Conservation (phyloP, 2,329 filamentous ascomycete species). For the Colletotrichum falcatum region DNA sequence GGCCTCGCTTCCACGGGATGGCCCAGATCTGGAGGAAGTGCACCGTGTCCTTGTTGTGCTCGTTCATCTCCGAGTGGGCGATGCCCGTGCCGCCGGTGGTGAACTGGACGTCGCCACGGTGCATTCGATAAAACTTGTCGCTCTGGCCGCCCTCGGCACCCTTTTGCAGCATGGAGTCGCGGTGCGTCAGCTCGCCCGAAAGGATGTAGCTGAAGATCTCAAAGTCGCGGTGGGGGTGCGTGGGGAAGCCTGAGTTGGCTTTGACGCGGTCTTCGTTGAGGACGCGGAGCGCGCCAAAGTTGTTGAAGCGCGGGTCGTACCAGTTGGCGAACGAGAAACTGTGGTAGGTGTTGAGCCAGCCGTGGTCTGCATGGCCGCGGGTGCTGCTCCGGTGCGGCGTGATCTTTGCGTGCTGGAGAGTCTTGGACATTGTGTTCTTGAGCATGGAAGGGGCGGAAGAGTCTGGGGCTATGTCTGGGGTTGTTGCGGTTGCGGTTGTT, state of each 20-base stretch:
- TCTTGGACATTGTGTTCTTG: conserved; percentile 70
- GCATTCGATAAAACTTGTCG: conserved; percentile 77
- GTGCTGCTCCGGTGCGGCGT: conserved; percentile 77
- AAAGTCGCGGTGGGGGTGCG: conserved; percentile 86
- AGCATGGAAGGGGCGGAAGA: conserved; percentile 45
- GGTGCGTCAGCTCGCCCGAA: conserved; percentile 87
- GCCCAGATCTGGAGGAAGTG: conserved; percentile 95
- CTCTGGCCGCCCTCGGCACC: conserved; percentile 68
- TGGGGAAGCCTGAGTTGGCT: conserved; percentile 81
- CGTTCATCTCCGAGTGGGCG: conserved; percentile 85
- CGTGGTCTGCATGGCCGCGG: conserved; percentile 83
- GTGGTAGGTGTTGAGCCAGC: conserved; percentile 90
- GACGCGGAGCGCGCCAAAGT: conserved; percentile 83
- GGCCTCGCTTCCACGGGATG: conserved; percentile 78
- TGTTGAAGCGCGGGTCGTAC: conserved; percentile 74
- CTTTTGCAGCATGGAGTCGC: conserved; percentile 85
- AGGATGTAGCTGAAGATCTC: conserved; percentile 93
- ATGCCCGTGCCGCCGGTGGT: conserved; percentile 87
- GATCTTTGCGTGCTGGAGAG: conserved; percentile 77
- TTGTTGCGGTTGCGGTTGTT: conserved; percentile 32
- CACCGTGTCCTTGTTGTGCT: conserved; percentile 76
- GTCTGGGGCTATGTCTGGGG: conserved; percentile 28
- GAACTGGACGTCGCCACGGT: conserved; percentile 87
- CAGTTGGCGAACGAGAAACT: conserved; percentile 84
- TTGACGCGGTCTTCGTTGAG: conserved; percentile 90